A percentile compares a stretch with the other conserved stretches of the same genome.
Evolutionary conservation across 1,284 basidiomycete species (phyloP).

Genomic region (Heterobasidion parviporum): DNA sequence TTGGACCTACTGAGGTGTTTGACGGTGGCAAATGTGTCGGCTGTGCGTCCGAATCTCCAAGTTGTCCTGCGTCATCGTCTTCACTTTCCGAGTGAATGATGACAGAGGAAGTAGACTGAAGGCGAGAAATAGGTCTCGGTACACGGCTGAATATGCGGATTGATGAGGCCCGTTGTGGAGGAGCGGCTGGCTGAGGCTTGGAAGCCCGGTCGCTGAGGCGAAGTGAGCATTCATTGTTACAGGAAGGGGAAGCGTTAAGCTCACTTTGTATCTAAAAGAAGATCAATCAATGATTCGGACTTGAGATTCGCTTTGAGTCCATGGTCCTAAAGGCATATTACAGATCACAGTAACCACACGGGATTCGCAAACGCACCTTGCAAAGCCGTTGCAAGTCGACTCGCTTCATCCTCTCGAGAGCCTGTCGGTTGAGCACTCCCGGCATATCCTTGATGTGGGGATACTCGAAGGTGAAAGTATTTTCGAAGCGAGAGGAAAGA

Average conservation of each 20-base stretch:
- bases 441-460: conserved; percentile 28
- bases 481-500: conserved; percentile 11
- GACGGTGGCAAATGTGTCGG: conserved; percentile 5
- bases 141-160: conserved; percentile 24
- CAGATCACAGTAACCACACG: neutral
- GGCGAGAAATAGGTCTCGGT: conserved; percentile 23
- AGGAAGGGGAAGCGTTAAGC: neutral
- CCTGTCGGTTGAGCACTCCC: conserved; percentile 40
- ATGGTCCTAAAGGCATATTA: conserved; percentile 41
- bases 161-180: conserved; percentile 20
- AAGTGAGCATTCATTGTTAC: conserved; percentile 3
- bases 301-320: conserved; percentile 75
- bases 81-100: conserved; percentile 39
- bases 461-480: conserved; percentile 4
- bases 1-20: conserved; percentile 21
- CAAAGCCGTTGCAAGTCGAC: conserved; percentile 67
- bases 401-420: conserved; percentile 57
- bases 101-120: conserved; percentile 33
- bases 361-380: conserved; percentile 41
- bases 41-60: conserved; percentile 6
- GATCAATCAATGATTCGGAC: conserved; percentile 65
- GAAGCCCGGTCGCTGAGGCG: conserved; percentile 1
- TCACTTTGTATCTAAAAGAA: conserved; percentile 48
- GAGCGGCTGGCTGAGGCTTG: conserved; percentile 7
- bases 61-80: conserved; percentile 31